Evolutionary conservation across 352 stramenopile species (phyloP), one percentile per base, ranked within the genome.

Genomic region (Phytopythium litorale): DNA sequence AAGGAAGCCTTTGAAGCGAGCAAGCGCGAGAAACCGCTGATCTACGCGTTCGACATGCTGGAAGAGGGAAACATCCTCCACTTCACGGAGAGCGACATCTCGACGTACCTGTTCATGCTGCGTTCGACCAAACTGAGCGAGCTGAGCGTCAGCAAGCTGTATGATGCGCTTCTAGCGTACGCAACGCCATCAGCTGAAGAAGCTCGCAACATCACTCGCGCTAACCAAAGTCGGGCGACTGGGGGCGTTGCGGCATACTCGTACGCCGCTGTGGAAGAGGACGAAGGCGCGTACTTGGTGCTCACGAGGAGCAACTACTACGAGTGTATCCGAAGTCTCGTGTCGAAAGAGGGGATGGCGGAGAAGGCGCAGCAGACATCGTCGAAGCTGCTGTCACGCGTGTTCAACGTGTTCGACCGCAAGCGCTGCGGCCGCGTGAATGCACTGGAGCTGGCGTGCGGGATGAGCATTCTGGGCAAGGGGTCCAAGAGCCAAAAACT

Each of bases 401-500:
- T 96, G 13, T 96, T 94, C 37, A 92, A 92, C 37, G 84, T 92
- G 15, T 96, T 92, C 45, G 87, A 96, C 65, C 82, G 85, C 48
- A 94, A 92, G 48, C 79, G 86, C 21, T 82, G 76, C 45, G 86
- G 86, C 35, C 84, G 84, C 42, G 87, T 94, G 38, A 93, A 94
- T 57, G 87, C 82, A 0, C 63, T 96, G 4, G 87, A 96, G 55
- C 71, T 96, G n/a, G 87, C 83, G 15, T 96, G 87, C 52, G 87
- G 87, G 4, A 67, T 96, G 60, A 94, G 83, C 58, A 94, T 96
- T 53, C 53, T 96, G 18, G 87, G 87, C 11, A 85, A 86, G 65
- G 87, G 87, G 8, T 90, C 84, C 2, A 96, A 96, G 58, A 92
- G 81, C 49, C 87, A 94, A 56, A 96, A 96, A 64, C 70, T 96